Evolutionary conservation across 768 basidiomycete genomes (phyloP).

Genomic region (Leccinum boreale): DNA sequence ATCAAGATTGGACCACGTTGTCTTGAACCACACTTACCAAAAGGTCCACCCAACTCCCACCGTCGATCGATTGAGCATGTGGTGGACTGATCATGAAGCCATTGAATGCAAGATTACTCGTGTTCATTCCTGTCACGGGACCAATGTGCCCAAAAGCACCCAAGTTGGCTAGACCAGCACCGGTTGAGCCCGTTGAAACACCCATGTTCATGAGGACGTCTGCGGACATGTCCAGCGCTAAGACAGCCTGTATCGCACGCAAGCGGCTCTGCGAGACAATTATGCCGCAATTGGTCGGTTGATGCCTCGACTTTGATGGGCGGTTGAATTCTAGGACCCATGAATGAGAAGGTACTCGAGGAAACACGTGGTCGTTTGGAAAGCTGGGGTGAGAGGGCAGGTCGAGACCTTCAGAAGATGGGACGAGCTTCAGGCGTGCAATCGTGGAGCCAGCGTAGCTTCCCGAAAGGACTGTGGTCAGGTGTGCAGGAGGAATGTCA

Average conservation of each 20-base stretch:
- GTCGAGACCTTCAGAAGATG: constrained; percentile 20
- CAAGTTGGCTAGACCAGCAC: constrained; percentile 20
- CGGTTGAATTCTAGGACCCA: constrained; percentile 76
- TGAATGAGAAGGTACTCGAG: constrained; percentile 28
- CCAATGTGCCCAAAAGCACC: constrained; percentile 25
- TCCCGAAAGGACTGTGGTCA: constrained; percentile 44
- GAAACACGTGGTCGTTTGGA: constrained; percentile 25
- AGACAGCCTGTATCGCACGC: constrained; percentile 70
- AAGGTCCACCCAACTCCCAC: constrained; percentile 31
- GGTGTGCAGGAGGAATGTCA: constrained; percentile 51
- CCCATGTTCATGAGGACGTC: constrained; percentile 26
- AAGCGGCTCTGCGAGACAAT: constrained; percentile 73
- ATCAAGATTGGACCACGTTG: not conserved
- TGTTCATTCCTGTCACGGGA: constrained; percentile 15
- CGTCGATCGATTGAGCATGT: constrained; percentile 18
- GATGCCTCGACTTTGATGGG: constrained; percentile 27
- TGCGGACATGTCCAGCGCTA: constrained; percentile 29
- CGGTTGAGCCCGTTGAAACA: constrained; percentile 9
- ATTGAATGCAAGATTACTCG: constrained; percentile 26
- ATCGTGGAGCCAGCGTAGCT: constrained; percentile 49
- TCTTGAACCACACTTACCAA: constrained; percentile 22
- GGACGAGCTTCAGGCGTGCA: constrained; percentile 48
- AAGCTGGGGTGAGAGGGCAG: constrained; percentile 9
- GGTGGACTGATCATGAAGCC: constrained; percentile 20
- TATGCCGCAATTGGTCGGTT: constrained; percentile 49